These are phyloP conservation scores for Aspergillus diversus DNA, from an alignment of 495 filamentous ascomycete genomes.

Conservation along the genomic window DNA sequence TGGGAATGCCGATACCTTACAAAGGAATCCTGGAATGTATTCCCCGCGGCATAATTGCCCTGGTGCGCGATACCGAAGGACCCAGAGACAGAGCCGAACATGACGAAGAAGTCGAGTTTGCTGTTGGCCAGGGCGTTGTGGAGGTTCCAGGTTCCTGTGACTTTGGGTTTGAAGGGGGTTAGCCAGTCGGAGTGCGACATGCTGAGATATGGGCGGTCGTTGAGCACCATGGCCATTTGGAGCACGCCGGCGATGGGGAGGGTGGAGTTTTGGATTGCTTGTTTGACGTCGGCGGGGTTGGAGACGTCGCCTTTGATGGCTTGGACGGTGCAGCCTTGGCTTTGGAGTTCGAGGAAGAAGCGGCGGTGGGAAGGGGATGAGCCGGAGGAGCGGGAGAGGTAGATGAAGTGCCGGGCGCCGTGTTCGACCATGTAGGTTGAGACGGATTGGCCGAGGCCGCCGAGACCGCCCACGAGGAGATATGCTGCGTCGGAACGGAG, in stretches of 20 bases:
- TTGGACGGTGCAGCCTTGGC: neutral
- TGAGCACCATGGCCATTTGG: conserved; percentile 36
- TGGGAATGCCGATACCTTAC: conserved; percentile 26
- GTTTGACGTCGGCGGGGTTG: neutral
- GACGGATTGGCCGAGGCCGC: conserved; percentile 60
- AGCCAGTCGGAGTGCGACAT: conserved; percentile 39
- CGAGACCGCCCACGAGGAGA: conserved; percentile 48
- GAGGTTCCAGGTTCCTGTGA: conserved; percentile 43
- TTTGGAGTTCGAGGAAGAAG: neutral
- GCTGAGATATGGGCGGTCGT: conserved; percentile 26
- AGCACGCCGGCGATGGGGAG: conserved; percentile 28
- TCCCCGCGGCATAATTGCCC: conserved; percentile 33
- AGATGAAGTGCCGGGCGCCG: conserved; percentile 58
- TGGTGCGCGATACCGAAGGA: conserved; percentile 27
- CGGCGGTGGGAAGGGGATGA: neutral
- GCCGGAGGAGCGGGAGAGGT: conserved; percentile 33
- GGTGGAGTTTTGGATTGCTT: neutral
- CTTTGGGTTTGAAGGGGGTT: conserved; percentile 37
- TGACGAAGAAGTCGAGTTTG: conserved; percentile 47
- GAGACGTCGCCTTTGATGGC: neutral
- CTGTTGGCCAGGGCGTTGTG: conserved; percentile 16
- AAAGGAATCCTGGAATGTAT: conserved; percentile 34
- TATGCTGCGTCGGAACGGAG: conserved; percentile 33
- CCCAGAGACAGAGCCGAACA: conserved; percentile 38
- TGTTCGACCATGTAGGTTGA: conserved; percentile 58